Evolutionary conservation across 2,329 filamentous ascomycete species (phyloP), one percentile per base, ranked within the genome.

Genomic region (Thelonectria olida): DNA sequence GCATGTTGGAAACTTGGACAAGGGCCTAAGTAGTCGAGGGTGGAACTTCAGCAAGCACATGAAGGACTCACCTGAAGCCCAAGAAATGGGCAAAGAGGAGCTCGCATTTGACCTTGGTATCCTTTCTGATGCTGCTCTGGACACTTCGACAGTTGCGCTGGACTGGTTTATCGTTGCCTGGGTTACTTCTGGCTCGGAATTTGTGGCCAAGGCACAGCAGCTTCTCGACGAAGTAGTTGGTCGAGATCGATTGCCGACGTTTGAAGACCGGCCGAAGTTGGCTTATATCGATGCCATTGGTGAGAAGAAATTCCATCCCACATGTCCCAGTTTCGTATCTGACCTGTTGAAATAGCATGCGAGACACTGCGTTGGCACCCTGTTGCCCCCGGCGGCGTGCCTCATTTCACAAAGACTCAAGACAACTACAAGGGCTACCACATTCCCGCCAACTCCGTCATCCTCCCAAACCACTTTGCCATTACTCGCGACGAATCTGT

Each of bases 351-450:
- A n/a, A 51, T n/a, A 59, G 56, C 36, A 7, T 42, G 36, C 12
- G 82, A 85, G 66, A 66, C 73, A 1, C 63, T 83, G 20, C 76
- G 82, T 4, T 84, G 82, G 81, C 75, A 80, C 9, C 80, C 81
- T 0, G 73, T 79, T 0, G 69, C 71, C 0, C 70, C 74, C 1
- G 71, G 73, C 6, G 76, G 76, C 7, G 73, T 80, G 1, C 80
- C 81, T 0, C 78, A 80, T 20, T 75, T 75, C 53, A 76, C 75
- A 4, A 76, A 74, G 27, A 66, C 61, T 15, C 75, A 76, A 28
- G 71, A 78, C 58, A 68, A 65, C 17, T 79, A 80, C 59, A 68
- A 74, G 22, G 80, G 79, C 3, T 75, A 76, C 52, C 68, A 72
- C 15, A 80, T 85, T 58, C 81, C 80, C 2, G 78, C 78, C 23